These are phyloP conservation scores for Gossypium rotundifolium DNA, from an alignment of 345 rosid species.

Conservation along the genomic window DNA sequence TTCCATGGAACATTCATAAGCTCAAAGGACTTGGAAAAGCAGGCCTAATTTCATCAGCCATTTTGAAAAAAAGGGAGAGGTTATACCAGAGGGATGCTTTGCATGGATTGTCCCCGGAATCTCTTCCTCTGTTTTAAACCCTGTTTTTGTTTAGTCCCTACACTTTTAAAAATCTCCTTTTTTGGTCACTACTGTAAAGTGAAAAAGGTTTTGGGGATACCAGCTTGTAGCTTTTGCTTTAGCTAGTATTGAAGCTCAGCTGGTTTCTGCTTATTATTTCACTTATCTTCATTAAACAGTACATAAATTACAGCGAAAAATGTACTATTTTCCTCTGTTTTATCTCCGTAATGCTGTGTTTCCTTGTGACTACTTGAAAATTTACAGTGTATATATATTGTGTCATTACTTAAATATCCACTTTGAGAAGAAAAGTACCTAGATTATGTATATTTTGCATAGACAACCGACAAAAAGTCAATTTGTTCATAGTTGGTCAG, in stretches of 20 bases:
- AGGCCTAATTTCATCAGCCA: conserved; percentile 20
- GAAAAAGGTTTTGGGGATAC: conserved; percentile 33
- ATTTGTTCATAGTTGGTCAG: not conserved
- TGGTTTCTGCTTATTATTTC: conserved; percentile 48
- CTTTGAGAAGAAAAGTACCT: not conserved
- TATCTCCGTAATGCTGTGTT: not conserved
- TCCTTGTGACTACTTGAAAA: not conserved
- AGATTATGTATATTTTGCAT: not conserved
- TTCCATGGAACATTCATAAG: conserved; percentile 26
- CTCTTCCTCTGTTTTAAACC: conserved; percentile 31
- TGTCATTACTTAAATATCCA: not conserved
- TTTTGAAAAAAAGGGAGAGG: conserved; percentile 19
- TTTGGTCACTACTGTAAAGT: conserved; percentile 1
- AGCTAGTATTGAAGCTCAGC: conserved; percentile 63
- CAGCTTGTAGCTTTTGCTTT: conserved; percentile 59
- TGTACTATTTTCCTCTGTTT: not conserved
- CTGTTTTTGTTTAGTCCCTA: not conserved
- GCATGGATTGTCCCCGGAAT: conserved; percentile 64
- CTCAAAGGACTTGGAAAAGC: conserved; percentile 46
- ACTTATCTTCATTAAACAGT: conserved; percentile 10
- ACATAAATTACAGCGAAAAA: not conserved
- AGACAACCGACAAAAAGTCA: not conserved
- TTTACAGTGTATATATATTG: not conserved
- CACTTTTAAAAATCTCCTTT: not conserved
- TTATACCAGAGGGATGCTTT: conserved; percentile 65